phyloP scores from a whole-genome alignment of 805 yeast genomes.

The Metschnikowia kofuensis region DNA sequence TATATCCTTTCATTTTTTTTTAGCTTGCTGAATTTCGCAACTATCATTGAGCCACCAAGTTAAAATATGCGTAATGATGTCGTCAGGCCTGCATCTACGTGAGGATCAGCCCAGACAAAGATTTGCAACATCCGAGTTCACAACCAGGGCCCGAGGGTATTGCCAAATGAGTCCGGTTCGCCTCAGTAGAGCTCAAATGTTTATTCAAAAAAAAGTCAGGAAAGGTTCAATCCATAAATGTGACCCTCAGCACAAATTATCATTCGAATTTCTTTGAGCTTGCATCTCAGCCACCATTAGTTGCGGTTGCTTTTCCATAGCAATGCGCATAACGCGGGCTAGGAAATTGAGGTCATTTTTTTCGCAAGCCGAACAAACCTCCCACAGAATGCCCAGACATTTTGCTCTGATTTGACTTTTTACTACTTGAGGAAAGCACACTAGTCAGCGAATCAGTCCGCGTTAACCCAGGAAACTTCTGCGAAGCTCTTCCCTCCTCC shows the following conservation, averaged over 20 bases:
- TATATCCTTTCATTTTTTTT: background rate
- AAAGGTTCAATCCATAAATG: no score
- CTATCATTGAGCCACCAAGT: background rate
- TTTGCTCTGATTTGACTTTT: conserved; percentile 13
- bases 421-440: conserved; percentile 20
- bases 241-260: background rate
- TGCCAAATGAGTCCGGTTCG: no score
- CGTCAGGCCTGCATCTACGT: background rate
- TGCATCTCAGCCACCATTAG: background rate
- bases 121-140: no score
- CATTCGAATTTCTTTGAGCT: background rate
- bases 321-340: background rate
- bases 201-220: no score
- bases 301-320: background rate
- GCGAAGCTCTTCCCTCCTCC: conserved; percentile 6
- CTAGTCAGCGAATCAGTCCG: conserved; percentile 20
- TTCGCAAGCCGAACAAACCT: conserved; percentile 8
- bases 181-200: no score
- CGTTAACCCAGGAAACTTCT: conserved; percentile 4
- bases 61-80: background rate
- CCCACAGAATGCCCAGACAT: conserved; percentile 4
- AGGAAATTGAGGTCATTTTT: background rate
- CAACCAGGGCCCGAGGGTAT: no score
- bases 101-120: no score
- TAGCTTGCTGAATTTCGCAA: background rate